These are phyloP conservation scores for Coleophoma crateriformis DNA, from an alignment of 2,329 filamentous ascomycete species.

Conservation along the genomic window DNA sequence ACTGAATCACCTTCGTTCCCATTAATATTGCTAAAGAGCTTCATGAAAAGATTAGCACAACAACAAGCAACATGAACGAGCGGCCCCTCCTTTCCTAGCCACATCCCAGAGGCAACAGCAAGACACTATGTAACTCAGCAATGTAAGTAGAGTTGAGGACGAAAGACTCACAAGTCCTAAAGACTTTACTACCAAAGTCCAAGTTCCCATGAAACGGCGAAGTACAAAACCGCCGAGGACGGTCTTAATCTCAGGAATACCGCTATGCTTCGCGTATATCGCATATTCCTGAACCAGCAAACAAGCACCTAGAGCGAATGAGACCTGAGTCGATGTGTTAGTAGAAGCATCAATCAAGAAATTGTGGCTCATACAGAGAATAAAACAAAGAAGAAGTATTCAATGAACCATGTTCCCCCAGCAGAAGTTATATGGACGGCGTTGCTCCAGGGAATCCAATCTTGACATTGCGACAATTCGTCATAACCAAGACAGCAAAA, in stretches of 20 bases:
- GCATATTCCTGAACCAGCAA: conserved; percentile 80
- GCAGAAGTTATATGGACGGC: conserved; percentile 62
- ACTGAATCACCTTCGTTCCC: conserved; percentile 69
- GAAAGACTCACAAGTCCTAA: conserved; percentile 62
- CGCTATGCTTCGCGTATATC: conserved; percentile 85
- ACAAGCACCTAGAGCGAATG: conserved; percentile 74
- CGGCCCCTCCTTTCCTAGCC: conserved; percentile 94
- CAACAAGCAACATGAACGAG: conserved; percentile 96
- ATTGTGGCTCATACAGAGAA: conserved; percentile 61
- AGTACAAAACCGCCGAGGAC: conserved; percentile 93
- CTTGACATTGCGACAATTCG: conserved; percentile 72
- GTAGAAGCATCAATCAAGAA: conserved; percentile 3
- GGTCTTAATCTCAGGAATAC: conserved; percentile 97
- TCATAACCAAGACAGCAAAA: conserved; percentile 96
- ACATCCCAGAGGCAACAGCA: conserved; percentile 88
- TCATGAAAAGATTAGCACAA: conserved; percentile 91
- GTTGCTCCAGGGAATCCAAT: conserved; percentile 82
- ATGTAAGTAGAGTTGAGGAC: not conserved
- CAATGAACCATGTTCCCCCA: conserved; percentile 72
- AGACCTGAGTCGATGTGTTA: conserved; percentile 44
- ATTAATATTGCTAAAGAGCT: conserved; percentile 75
- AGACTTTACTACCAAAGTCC: conserved; percentile 88
- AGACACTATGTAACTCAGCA: conserved; percentile 57
- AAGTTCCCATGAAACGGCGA: conserved; percentile 74
- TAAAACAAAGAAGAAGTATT: conserved; percentile 82